Conservation (phyloP, 202 grass and related monocot species). For the Hordeum pubiflorum region DNA sequence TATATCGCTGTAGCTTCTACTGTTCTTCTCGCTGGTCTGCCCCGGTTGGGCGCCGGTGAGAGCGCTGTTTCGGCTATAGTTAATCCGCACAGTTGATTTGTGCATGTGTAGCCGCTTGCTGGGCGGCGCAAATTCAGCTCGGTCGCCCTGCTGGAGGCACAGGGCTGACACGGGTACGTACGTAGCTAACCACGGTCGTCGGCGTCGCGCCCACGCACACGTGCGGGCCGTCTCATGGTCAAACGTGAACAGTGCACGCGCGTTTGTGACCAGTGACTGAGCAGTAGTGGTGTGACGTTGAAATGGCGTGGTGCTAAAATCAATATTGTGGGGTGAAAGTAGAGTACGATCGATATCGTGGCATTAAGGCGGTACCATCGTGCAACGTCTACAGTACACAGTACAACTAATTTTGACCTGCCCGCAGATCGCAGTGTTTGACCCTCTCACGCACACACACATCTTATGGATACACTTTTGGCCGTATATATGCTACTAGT, state of each 20-base stretch:
- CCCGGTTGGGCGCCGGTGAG: conserved; percentile 8
- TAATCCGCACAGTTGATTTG: neutral
- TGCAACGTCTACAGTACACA: too few species aligned
- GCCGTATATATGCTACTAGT: too few species aligned
- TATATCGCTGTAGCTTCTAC: too few species aligned
- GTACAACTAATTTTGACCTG: too few species aligned
- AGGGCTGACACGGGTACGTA: neutral
- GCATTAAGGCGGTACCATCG: too few species aligned
- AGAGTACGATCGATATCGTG: too few species aligned
- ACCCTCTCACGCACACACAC: too few species aligned
- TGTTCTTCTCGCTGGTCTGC: neutral
- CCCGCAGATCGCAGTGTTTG: too few species aligned
- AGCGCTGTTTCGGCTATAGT: neutral
- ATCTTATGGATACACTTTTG: too few species aligned
- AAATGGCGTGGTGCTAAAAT: neutral
- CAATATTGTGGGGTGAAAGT: too few species aligned
- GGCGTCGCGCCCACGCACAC: neutral
- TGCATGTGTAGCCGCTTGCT: neutral
- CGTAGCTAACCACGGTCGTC: neutral
- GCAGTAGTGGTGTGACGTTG: neutral
- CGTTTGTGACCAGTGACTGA: neutral
- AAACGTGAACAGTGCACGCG: neutral
- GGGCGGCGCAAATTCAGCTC: neutral
- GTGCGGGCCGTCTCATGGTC: neutral
- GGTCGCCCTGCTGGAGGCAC: neutral